phyloP scores from a whole-genome alignment of 257 asterid species.

The Solanum raphanifolium region DNA sequence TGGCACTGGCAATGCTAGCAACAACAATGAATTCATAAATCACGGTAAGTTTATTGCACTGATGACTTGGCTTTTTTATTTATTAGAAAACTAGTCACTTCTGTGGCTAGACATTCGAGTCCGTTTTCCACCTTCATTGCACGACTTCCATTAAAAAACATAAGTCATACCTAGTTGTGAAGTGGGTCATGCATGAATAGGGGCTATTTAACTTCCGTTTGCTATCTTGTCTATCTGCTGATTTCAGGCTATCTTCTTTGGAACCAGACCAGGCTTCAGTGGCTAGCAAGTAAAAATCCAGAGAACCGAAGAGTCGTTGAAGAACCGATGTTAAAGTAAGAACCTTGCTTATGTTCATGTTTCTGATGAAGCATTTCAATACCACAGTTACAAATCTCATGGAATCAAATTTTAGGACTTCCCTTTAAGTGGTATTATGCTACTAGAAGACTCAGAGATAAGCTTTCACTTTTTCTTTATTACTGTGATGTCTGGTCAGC shows the following conservation, averaged over 20 bases:
- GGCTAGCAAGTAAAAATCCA: constrained; percentile 35
- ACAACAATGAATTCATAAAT: constrained; percentile 53
- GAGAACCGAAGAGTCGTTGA: constrained; percentile 18
- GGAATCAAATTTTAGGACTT: neutral
- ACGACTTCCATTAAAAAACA: neutral
- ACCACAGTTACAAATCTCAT: neutral
- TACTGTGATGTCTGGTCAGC: neutral
- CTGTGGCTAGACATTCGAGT: neutral
- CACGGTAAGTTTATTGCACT: constrained; percentile 34
- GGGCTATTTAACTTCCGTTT: neutral
- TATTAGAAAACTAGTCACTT: neutral
- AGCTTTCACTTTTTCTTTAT: neutral
- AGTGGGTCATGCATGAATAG: neutral
- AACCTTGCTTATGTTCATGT: neutral
- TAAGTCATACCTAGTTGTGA: neutral
- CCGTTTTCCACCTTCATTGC: neutral
- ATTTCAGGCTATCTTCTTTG: constrained; percentile 46
- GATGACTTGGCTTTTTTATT: neutral
- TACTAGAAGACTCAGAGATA: neutral
- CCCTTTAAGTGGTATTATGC: neutral
- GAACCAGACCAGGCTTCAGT: constrained; percentile 61
- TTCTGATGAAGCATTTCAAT: neutral
- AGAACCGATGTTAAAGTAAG: constrained; percentile 47
- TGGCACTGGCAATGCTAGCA: constrained; percentile 27
- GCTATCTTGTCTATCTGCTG: neutral